Percentiles rank a stretch among this genome's conserved stretches.
These are phyloP conservation scores for Ceratocystiopsis brevicomis DNA, from an alignment of 2,329 filamentous ascomycete species.

Conservation along the genomic window DNA sequence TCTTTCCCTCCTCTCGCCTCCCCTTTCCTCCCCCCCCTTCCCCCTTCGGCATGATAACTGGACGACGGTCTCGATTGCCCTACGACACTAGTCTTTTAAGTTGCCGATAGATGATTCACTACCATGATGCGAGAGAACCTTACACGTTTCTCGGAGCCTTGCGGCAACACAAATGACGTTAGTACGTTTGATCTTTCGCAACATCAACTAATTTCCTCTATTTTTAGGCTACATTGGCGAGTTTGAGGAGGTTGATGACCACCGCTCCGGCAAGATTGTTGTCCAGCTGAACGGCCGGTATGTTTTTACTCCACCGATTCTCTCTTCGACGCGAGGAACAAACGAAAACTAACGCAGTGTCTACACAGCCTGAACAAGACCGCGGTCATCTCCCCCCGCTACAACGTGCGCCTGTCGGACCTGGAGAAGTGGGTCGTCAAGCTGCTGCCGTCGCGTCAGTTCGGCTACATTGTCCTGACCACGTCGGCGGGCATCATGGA, in stretches of 20 bases:
- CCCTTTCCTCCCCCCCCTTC: neutral
- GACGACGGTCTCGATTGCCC: constrained; percentile 66
- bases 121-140: constrained; percentile 59
- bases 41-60: constrained; percentile 98
- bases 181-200: constrained; percentile 83
- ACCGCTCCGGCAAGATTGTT: constrained; percentile 99
- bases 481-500: constrained; percentile 99
- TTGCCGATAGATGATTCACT: constrained; percentile 78
- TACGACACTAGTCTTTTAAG: constrained; percentile 99
- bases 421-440: constrained; percentile 99
- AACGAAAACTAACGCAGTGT: neutral
- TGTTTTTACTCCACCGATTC: constrained; percentile 4
- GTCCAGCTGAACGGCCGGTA: constrained; percentile 93
- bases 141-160: constrained; percentile 72
- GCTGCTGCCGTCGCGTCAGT: constrained; percentile 97
- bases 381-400: constrained; percentile 96
- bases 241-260: constrained; percentile 98
- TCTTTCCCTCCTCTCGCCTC: neutral
- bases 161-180: constrained; percentile 41
- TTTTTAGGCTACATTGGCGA: constrained; percentile 86
- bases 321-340: constrained; percentile 3
- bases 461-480: constrained; percentile 97
- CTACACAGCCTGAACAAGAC: constrained; percentile 67
- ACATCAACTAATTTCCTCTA: constrained; percentile 35
- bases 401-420: constrained; percentile 95